These are phyloP conservation scores for Pinguiococcus pyrenoidosus DNA, from an alignment of 108 stramenopile genomes.

Conservation along the genomic window DNA sequence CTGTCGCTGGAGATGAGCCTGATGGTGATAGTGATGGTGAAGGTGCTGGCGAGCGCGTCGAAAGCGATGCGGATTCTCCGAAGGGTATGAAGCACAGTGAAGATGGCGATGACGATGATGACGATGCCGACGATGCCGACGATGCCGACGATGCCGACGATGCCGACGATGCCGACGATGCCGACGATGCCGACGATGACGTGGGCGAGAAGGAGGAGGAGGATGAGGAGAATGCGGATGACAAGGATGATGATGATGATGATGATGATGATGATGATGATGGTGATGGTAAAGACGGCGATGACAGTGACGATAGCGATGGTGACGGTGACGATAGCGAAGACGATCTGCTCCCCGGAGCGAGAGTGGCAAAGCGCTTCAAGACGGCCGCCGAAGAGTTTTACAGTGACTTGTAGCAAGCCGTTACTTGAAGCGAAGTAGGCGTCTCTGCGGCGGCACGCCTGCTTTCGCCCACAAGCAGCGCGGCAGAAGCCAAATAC, in stretches of 20 bases:
- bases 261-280: background rate
- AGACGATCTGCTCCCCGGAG: no score
- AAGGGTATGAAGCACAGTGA: no score
- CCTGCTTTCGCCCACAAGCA: no score
- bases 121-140: background rate
- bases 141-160: background rate
- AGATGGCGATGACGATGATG: no score
- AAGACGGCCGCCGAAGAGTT: no score
- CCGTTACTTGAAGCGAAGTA: no score
- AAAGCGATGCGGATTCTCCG: no score
- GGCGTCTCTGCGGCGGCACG: no score
- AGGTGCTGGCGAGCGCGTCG: no score
- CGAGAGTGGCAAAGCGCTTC: no score
- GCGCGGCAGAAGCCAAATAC: no score
- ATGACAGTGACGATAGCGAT: background rate
- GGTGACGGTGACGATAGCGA: conserved; percentile 3
- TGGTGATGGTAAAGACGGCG: background rate
- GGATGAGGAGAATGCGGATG: conserved; percentile 1
- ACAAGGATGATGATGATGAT: conserved; percentile 2
- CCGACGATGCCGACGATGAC: background rate
- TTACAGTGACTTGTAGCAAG: no score
- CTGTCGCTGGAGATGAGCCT: background rate
- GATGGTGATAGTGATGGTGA: background rate
- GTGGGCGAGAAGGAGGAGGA: conserved; percentile 1
- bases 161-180: background rate